Evolutionary conservation across 495 filamentous ascomycete genomes (phyloP), one percentile per base, ranked within the genome.

Genomic region (Parmelia sp.): DNA sequence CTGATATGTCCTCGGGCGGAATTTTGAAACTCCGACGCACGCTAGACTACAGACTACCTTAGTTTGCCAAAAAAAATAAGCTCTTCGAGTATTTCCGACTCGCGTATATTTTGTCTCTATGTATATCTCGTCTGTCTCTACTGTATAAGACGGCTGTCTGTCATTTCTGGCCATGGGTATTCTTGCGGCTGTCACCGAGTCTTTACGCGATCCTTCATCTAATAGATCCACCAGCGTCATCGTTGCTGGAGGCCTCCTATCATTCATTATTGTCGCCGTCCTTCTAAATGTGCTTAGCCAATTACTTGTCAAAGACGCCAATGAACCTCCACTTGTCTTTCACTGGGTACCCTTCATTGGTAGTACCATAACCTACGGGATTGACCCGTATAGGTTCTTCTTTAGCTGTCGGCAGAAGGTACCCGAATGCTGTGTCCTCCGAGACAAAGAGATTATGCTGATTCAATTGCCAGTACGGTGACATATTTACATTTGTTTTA

Each of bases 271-370:
- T 42, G 25, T 88, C 45, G 67, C 78, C 4, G 80, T 92, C 17
- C 63, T 86, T 45, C 40, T 88, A 67, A 92, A 92, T 69, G 83
- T 92, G 49, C 62, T 88, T 57, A 73, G 78, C 17, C 90, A 94
- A 71, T 63, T 90, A 5, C 75, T 92, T 60, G 86, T 88, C 73
- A 86, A 81, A 70, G 86, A 88, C 64, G 81, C 83, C 57, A 86
- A 85, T 71, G 87, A 91, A 70, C 90, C 90, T 17, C 90, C 90
- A 8, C 65, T 93, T 17, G 89, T 94, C 49, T 94, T 92, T 70
- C 88, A 92, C 76, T 92, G 85, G 85, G 83, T 94, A 68, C 90
- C 90, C 7, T 71, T 92, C 49, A 74, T 94, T 69, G 90, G 90
- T 27, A 93, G 83, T 72, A 92, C 90, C 57, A 76, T 94, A 56